These are phyloP conservation scores for Boletus edulis DNA, from an alignment of 768 basidiomycete genomes.

Conservation along the genomic window DNA sequence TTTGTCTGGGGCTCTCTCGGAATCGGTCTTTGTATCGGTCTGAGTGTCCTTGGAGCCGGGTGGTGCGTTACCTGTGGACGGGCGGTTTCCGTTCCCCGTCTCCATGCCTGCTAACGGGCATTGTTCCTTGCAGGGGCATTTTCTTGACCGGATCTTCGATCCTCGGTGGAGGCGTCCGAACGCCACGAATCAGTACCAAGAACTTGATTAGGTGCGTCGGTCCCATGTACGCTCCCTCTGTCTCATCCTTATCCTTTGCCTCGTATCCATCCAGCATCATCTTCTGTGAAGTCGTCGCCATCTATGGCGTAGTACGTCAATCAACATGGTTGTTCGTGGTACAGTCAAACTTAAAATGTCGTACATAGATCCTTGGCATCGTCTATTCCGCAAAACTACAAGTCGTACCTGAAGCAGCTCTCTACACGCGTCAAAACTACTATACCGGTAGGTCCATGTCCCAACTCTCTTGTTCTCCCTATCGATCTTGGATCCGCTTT, in stretches of 20 bases:
- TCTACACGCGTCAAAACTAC: constrained; percentile 88
- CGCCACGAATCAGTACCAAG: constrained; percentile 94
- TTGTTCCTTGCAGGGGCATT: constrained; percentile 74
- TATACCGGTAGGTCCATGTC: constrained; percentile 65
- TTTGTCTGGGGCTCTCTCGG: constrained; percentile 92
- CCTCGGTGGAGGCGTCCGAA: constrained; percentile 90
- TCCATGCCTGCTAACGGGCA: background rate
- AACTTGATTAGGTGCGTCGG: constrained; percentile 85
- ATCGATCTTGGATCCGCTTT: background rate
- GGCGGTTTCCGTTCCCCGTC: background rate
- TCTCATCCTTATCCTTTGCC: background rate
- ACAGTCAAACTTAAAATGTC: background rate
- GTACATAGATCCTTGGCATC: constrained; percentile 83
- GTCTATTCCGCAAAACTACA: constrained; percentile 87
- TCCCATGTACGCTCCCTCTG: background rate
- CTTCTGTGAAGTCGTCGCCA: constrained; percentile 99
- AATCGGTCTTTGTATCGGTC: constrained; percentile 88
- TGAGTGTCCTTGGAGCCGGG: constrained; percentile 92
- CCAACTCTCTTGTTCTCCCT: background rate
- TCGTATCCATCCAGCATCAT: constrained; percentile 66
- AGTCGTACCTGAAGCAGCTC: constrained; percentile 53
- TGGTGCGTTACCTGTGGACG: constrained; percentile 56
- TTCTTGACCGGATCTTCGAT: constrained; percentile 97
- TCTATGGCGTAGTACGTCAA: constrained; percentile 85
- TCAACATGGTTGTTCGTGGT: background rate